phyloP scores from a whole-genome alignment of 306 rosid genomes.

The Amphicarpaea edgeworthii region DNA sequence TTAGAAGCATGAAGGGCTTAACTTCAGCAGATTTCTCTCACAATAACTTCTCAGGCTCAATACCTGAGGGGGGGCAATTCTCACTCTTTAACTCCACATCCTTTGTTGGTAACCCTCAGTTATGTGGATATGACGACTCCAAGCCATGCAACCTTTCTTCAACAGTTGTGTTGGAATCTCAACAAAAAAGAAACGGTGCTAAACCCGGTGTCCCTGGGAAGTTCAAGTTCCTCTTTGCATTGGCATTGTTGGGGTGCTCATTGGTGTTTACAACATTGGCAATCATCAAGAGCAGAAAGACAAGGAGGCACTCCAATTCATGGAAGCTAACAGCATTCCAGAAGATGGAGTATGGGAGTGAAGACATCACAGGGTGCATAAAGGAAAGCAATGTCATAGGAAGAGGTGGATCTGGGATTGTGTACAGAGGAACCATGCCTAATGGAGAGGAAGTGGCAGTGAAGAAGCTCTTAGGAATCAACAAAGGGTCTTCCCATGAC shows the following conservation, averaged over 20 bases:
- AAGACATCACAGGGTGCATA: constrained; percentile 69
- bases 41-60: constrained; percentile 78
- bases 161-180: constrained; percentile 40
- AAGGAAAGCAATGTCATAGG: constrained; percentile 83
- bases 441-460: constrained; percentile 85
- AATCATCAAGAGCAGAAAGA: constrained; percentile 63
- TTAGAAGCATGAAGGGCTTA: constrained; percentile 72
- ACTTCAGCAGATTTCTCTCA: constrained; percentile 82
- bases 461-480: constrained; percentile 72
- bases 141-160: constrained; percentile 64
- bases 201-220: constrained; percentile 55
- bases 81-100: constrained; percentile 68
- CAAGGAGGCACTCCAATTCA: constrained; percentile 51
- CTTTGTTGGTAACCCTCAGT: constrained; percentile 68
- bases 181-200: constrained; percentile 33
- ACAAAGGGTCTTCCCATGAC: constrained; percentile 82
- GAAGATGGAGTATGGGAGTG: constrained; percentile 72
- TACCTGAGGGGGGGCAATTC: constrained; percentile 75
- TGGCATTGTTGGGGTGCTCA: constrained; percentile 73
- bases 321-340: constrained; percentile 89
- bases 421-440: constrained; percentile 75
- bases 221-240: constrained; percentile 74
- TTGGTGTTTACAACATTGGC: constrained; percentile 73
- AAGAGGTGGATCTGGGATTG: constrained; percentile 87
- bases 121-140: constrained; percentile 64